Base-by-base conservation (phyloP, 2,329 filamentous ascomycete species). In the Ascochyta fabae region DNA sequence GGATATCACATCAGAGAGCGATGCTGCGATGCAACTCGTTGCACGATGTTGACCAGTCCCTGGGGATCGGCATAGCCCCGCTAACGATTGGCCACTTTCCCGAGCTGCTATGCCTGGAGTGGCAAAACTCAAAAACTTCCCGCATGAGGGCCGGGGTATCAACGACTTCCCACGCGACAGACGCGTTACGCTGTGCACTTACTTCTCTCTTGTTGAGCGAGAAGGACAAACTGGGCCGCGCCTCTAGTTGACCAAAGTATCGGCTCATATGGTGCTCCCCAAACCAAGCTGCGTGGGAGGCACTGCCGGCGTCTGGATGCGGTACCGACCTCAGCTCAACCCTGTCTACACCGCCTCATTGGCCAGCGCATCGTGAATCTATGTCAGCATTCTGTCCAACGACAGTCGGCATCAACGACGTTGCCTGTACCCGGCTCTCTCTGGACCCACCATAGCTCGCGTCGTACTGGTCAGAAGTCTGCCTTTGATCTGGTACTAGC, bases 201-300 rank as follows among this genome's bases (percentile, higher is more conserved):
- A 41, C 41, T 50, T 40, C 56, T 55, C 34, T 52, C 15, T 44
- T 48, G 53, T 53, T 59, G 48, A 58, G 48, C 36, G 44, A 36
- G 45, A 44, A 27, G 48, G 55, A 22, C 36, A 53, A 31, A 60
- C 48, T 61, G 51, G 61, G 52, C 42, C 42, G 50, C 58, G 58
- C 63, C 61, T 61, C 56, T 55, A 19, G 60, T 50, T 24, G 27
- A 29, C 53, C 52, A 54, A 19, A 61, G 45, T 62, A 65, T 63
- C 58, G 62, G 60, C 67, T 67, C 61, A 68, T 58, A 66, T 56
- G 46, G 34, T 36, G 12, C 56, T 51, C 59, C 52, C 64, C 68
- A 65, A 69, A 68, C 66, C 64, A 69, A 55, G 61, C 62, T 60
- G 65, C 58, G 58, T 33, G 53, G 46, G 53, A 52, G 52, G 51